Percentiles rank a stretch among this genome's conserved stretches.
phyloP scores from a whole-genome alignment of 2,329 filamentous ascomycete genomes.

The Elsinoe fawcettii region DNA sequence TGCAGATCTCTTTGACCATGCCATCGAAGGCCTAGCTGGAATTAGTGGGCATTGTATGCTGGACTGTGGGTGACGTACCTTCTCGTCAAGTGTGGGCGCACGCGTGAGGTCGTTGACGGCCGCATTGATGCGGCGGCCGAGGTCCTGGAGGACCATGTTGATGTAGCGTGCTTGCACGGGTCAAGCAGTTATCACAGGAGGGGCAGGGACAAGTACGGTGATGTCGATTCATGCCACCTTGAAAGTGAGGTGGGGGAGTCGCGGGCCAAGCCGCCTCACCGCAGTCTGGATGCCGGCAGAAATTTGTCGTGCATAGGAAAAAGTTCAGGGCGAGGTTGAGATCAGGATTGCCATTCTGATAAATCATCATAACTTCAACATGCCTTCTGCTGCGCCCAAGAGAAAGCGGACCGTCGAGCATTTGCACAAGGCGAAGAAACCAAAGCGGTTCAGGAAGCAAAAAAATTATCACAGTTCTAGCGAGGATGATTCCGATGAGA shows the following conservation, averaged over 20 bases:
- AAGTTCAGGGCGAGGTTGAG: not conserved
- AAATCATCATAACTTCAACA: not conserved
- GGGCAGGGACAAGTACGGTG: not conserved
- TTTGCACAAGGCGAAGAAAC: constrained; percentile 35
- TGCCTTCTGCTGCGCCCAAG: constrained; percentile 12
- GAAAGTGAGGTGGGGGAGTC: constrained; percentile 10
- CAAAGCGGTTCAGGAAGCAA: constrained; percentile 57
- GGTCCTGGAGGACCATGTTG: constrained; percentile 94
- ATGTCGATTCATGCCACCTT: constrained; percentile 12
- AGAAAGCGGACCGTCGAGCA: constrained; percentile 12
- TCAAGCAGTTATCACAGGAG: not conserved
- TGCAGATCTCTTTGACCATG: constrained; percentile 98
- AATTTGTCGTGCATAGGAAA: constrained; percentile 14
- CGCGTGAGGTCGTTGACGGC: constrained; percentile 89
- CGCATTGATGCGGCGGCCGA: constrained; percentile 95
- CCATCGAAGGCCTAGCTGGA: constrained; percentile 71
- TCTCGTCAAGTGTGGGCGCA: constrained; percentile 90
- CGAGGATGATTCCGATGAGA: constrained; percentile 43
- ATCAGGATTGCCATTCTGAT: not conserved
- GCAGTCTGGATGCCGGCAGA: not conserved
- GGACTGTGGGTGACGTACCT: constrained; percentile 46
- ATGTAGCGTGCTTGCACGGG: constrained; percentile 2
- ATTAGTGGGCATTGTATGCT: constrained; percentile 1
- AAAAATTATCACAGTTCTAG: constrained; percentile 57
- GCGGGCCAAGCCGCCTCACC: constrained; percentile 14